Conservation (phyloP, 768 basidiomycete species). For the Leccinum disarticulatum region DNA sequence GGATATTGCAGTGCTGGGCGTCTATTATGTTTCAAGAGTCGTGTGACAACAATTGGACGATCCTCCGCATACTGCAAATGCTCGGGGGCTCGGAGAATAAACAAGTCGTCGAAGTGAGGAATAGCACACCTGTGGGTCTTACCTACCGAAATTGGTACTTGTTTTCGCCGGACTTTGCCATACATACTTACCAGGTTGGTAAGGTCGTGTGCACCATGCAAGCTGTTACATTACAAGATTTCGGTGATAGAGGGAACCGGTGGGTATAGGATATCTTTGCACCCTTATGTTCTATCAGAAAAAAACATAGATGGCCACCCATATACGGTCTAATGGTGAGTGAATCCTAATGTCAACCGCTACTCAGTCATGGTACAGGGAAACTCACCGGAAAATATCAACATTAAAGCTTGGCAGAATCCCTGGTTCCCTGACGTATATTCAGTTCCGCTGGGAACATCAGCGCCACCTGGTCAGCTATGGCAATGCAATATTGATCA, state of each 20-base stretch:
- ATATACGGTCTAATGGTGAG: background rate
- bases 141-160: background rate
- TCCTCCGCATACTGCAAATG: background rate
- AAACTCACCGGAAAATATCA: background rate
- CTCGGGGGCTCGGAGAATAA: background rate
- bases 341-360: background rate
- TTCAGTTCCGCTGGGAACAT: conserved; percentile 37
- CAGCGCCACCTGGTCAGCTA: conserved; percentile 61
- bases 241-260: background rate
- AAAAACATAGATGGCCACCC: background rate
- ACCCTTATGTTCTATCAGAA: background rate
- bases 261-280: background rate
- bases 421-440: conserved; percentile 16
- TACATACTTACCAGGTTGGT: background rate
- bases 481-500: conserved; percentile 59
- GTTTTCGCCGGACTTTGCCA: background rate
- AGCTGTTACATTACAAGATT: background rate
- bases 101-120: background rate
- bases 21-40: background rate
- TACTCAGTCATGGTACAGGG: background rate
- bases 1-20: background rate
- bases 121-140: background rate
- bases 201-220: background rate
- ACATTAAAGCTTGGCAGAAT: conserved; percentile 25
- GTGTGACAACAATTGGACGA: background rate